Conservation (phyloP, 129 eudicot genomes). For the Tanacetum coccineum region DNA sequence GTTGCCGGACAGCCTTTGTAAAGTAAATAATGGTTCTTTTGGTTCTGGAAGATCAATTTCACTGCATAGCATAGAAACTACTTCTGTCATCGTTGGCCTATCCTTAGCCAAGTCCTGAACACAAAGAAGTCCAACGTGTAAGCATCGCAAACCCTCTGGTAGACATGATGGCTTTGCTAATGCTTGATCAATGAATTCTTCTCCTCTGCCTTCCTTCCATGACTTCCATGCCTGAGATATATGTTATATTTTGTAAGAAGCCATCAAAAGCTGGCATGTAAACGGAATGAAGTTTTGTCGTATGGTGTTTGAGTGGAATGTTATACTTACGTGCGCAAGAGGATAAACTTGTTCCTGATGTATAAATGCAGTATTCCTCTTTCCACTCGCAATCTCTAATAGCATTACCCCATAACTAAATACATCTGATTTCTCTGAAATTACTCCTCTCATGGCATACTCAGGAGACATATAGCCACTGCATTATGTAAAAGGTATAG, state of each 20-base stretch:
- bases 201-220: neutral
- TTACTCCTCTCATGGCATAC: neutral
- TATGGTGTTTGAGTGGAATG: neutral
- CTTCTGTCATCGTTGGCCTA: neutral
- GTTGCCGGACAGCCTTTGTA: neutral
- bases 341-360: constrained; percentile 1
- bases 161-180: neutral
- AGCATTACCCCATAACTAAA: neutral
- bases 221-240: constrained; percentile 1
- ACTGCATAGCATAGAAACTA: neutral
- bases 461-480: neutral
- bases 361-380: neutral
- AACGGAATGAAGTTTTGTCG: neutral
- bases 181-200: neutral
- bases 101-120: constrained; percentile 2
- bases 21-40: neutral
- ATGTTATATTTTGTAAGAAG: neutral
- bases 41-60: neutral
- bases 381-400: neutral
- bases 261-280: neutral
- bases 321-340: neutral
- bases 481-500: no score
- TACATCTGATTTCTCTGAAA: neutral
- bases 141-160: neutral
- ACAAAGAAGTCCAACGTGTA: neutral